Evolutionary conservation across 192 early-diverging fungal species (phyloP), one percentile per base, ranked within the genome.

Genomic region (Chytriomyces sp.): DNA sequence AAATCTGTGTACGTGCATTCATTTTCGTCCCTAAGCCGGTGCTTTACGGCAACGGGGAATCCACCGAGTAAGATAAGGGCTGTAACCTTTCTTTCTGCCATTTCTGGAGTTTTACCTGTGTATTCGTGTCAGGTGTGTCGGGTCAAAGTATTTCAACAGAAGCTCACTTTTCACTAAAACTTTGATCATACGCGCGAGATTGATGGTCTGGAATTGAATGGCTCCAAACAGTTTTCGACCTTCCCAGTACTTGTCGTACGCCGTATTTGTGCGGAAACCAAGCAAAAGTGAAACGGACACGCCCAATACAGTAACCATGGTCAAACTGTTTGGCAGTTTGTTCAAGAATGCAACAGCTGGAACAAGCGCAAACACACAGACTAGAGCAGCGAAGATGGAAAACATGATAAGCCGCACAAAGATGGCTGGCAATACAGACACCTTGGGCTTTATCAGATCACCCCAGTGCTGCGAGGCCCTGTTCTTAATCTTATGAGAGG

Each of bases 11-110:
- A 80, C 37, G 85, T 87, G 34, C 80, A 70, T 0, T 86, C 89
- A 58, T 81, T 77, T 68, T 92, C 91, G 25, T 77, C 78, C 0
- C 91, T 74, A 6, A 90, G 78, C 64, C 88, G 84, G 68, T 92
- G 89, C 84, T 93, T 93, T 60, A 89, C 85, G 3, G 89, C 85
- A 49, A 91, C 77, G 34, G 89, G 77, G 75, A 91, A 91, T 6
- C 90, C 93, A 1, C 88, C 75, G 25, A 92, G 33, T 7, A 95
- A 70, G 61, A 91, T 87, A 73, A 92, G 85, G 52, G 87, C 83
- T 0, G 78, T 80, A 28, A 64, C 72, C 57, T 91, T 90, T 78
- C 54, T 56, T 93, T 85, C 37, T 49, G 39, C 64, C 22, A 26
- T 65, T 17, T 28, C 28, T 19, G 10, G 40, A 36, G 22, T 22